Conservation (phyloP, 352 stramenopile species). For the Globisporangium cylindrosporum region DNA sequence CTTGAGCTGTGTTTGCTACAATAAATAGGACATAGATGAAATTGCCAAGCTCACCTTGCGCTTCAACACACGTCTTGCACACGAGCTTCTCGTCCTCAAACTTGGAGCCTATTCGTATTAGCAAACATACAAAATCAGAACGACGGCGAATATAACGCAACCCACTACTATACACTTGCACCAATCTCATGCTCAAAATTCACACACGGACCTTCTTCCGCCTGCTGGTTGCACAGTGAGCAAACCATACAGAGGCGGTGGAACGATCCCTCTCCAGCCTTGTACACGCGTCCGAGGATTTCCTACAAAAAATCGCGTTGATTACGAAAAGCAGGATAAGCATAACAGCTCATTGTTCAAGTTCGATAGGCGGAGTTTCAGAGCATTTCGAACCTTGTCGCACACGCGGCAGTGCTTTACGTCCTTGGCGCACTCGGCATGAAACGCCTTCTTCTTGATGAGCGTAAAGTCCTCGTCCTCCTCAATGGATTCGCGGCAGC, state of each 20-base stretch:
- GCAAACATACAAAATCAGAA: neutral
- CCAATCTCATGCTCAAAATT: neutral
- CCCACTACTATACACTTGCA: neutral
- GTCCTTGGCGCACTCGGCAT: conserved; percentile 67
- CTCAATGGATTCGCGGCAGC: conserved; percentile 72
- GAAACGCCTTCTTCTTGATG: conserved; percentile 83
- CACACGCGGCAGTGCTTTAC: conserved; percentile 67
- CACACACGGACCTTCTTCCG: conserved; percentile 50
- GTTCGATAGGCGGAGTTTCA: no score
- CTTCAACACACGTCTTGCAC: conserved; percentile 49
- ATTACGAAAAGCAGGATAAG: neutral
- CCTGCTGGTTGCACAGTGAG: conserved; percentile 61
- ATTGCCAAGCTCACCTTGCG: conserved; percentile 31
- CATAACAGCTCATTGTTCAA: no score
- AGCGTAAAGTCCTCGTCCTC: conserved; percentile 76
- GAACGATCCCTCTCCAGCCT: conserved; percentile 55
- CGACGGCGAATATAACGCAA: neutral
- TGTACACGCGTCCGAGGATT: conserved; percentile 76
- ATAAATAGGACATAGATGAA: no score
- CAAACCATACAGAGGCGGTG: conserved; percentile 83
- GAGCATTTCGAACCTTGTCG: conserved; percentile 44
- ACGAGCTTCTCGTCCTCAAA: conserved; percentile 55
- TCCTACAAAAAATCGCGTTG: conserved; percentile 30
- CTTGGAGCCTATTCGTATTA: conserved; percentile 22
- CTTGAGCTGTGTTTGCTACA: neutral